Conservation (phyloP, 208 protist species). For the Trypanosoma theileri region DNA sequence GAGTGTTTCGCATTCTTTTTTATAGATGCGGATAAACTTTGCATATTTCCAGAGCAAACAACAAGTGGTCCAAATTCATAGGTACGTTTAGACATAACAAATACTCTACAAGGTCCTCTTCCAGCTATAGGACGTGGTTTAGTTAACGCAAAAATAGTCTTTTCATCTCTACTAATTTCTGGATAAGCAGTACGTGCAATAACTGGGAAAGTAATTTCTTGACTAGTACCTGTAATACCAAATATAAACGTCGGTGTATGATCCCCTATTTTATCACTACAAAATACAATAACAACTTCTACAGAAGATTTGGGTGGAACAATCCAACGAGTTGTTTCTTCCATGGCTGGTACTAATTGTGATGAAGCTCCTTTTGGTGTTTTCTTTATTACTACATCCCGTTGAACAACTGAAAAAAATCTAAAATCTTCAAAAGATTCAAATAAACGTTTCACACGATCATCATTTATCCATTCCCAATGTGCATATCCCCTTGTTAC, state of each 20-base stretch:
- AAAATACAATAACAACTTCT: constrained; percentile 80
- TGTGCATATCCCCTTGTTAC: constrained; percentile 16
- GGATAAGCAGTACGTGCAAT: constrained; percentile 64
- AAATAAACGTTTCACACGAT: constrained; percentile 9
- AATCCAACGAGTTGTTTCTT: constrained; percentile 85
- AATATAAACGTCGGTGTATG: constrained; percentile 57
- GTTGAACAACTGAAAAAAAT: constrained; percentile 72
- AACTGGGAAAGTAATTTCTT: constrained; percentile 57
- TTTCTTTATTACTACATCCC: constrained; percentile 46
- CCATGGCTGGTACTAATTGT: constrained; percentile 34
- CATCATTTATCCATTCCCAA: constrained; percentile 40
- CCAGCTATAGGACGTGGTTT: constrained; percentile 33
- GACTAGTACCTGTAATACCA: constrained; percentile 74
- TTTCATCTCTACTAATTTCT: constrained; percentile 84
- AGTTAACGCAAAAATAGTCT: constrained; percentile 77
- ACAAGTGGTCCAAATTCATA: constrained; percentile 97
- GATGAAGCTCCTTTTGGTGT: constrained; percentile 30
- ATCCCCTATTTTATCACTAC: constrained; percentile 50
- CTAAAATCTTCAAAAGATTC: constrained; percentile 44
- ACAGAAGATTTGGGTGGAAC: constrained; percentile 66
- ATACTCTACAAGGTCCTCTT: constrained; percentile 54
- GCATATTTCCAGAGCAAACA: constrained; percentile 37
- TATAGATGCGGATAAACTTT: not conserved
- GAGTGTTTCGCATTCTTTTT: not conserved
- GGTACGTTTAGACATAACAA: constrained; percentile 51